phyloP scores from a whole-genome alignment of 306 rosid genomes.

The Leucaena leucocephala region DNA sequence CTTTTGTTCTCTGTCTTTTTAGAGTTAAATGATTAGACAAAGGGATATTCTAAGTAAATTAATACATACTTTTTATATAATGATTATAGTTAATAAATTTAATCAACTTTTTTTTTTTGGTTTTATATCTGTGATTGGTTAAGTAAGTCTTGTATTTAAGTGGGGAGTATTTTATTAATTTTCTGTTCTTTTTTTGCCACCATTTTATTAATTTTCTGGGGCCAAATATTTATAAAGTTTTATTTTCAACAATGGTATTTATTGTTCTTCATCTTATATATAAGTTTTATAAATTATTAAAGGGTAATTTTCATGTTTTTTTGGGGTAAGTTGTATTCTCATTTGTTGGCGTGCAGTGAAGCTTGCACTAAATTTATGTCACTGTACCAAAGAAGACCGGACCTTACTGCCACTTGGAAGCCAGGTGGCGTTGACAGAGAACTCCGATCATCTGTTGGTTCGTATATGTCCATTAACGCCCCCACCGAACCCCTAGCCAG shows the following conservation, averaged over 20 bases:
- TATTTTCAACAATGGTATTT: too few species aligned
- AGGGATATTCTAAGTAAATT: too few species aligned
- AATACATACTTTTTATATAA: neutral
- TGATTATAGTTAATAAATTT: neutral
- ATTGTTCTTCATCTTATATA: neutral
- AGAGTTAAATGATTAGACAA: too few species aligned
- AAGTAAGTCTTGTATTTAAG: too few species aligned
- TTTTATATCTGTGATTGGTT: too few species aligned
- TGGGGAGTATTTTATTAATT: neutral
- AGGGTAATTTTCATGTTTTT: neutral
- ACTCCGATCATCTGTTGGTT: constrained; percentile 55
- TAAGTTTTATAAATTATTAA: too few species aligned
- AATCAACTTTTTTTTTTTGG: too few species aligned
- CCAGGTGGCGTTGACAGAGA: constrained; percentile 49
- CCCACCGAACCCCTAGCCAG: constrained; percentile 46
- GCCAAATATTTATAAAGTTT: neutral
- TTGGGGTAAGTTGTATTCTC: too few species aligned
- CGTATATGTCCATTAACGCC: constrained; percentile 72
- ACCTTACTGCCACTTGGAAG: constrained; percentile 49
- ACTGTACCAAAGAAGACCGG: constrained; percentile 54
- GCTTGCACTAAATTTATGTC: constrained; percentile 53
- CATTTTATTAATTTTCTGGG: neutral
- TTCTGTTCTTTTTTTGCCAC: too few species aligned
- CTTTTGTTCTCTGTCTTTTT: neutral
- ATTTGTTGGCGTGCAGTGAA: constrained; percentile 42